Evolutionary conservation across 2,329 filamentous ascomycete species (phyloP).

Genomic region (Fusarium sp.): DNA sequence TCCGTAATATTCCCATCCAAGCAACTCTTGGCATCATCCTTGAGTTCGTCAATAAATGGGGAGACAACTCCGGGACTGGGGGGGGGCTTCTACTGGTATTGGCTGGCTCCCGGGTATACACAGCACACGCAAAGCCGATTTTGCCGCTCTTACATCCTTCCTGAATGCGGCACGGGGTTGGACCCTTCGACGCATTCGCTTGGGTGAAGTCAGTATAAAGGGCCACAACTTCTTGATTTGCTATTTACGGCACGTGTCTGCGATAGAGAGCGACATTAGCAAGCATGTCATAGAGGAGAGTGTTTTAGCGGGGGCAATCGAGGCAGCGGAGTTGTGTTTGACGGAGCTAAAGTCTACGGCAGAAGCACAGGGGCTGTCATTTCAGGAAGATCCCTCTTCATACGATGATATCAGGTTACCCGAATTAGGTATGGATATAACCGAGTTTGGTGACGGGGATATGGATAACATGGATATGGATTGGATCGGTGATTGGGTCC

Average conservation of each 20-base stretch:
- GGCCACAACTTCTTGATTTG: not conserved
- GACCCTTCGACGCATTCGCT: not conserved
- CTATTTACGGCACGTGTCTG: not conserved
- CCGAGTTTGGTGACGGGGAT: not conserved
- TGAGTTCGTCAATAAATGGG: not conserved
- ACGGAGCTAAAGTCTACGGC: not conserved
- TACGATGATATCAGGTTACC: too few relatives aligned
- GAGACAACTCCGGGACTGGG: not conserved
- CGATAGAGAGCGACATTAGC: not conserved
- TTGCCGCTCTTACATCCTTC: not conserved
- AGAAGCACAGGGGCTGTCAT: not conserved
- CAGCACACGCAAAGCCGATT: not conserved
- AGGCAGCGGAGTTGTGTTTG: not conserved
- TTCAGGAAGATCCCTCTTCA: too few relatives aligned
- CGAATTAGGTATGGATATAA: not conserved
- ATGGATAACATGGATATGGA: not conserved
- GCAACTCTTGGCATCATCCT: not conserved
- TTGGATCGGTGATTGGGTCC: not conserved
- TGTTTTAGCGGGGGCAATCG: not conserved
- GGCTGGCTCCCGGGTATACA: not conserved
- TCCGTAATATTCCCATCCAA: not conserved
- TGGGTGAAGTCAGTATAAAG: not conserved
- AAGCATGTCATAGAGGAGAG: not conserved
- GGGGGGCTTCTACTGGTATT: not conserved
- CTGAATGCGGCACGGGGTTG: not conserved